Evolutionary conservation across 2,329 filamentous ascomycete genomes (phyloP), one percentile per base, ranked within the genome.

Genomic region (Colletotrichum higginsianum): DNA sequence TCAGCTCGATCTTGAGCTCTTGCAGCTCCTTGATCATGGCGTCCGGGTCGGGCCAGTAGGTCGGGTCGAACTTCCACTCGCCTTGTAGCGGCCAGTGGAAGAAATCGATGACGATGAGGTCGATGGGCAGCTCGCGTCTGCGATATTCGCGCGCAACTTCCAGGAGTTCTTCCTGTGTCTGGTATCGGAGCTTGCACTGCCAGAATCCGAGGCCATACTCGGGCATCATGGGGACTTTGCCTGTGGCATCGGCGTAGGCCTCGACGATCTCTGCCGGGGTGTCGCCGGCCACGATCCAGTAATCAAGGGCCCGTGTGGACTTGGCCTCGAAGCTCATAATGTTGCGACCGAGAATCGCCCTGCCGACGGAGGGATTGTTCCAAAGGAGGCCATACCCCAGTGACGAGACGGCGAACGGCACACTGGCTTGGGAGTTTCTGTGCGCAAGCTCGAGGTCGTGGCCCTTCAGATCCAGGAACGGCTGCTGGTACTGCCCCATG

Each of bases 401-500:
- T 2, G 86, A 89, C 0, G 86, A 89, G 1, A 91, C 75, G 3
- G 86, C 84, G 76, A 91, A 91, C 0, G 89, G 89, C 0, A 91
- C 85, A 56, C 86, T 89, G 6, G 89, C 89, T 76, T 91, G 89
- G 1, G 88, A 90, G 75, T 91, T 91, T 15, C 89, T 85, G 55
- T 91, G 89, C 0, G 89, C 89, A 12, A 91, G 84, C 76, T 91
- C 89, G 1, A 91, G 78, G 71, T 91, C 89, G 0, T 82, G 77
- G 0, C 89, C 89, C 75, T 91, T 91, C 58, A 91, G 82, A 75
- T 91, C 84, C 21, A 91, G 80, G 58, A 83, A 84, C 0, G 87
- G 86, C 74, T 91, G 89, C 76, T 91, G 89, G 73, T 91, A 91
- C 78, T 91, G 89, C 0, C 89, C 89, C 89, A 91, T 91, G 16